Conservation (phyloP, 352 stramenopile genomes). For the Aphanomyces cochlioides region DNA sequence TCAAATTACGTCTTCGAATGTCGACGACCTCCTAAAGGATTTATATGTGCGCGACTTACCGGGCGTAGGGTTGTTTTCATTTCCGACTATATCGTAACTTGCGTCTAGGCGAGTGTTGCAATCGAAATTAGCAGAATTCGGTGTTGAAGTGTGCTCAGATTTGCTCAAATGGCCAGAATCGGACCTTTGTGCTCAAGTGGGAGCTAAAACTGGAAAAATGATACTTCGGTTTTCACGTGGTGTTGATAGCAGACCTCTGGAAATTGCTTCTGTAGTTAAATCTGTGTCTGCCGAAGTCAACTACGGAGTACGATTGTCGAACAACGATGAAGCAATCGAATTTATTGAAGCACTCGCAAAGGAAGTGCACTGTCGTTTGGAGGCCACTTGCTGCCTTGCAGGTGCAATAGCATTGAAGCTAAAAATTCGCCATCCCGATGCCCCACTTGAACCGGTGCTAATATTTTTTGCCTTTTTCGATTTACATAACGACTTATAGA, state of each 20-base stretch:
- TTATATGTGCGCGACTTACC: constrained; percentile 73
- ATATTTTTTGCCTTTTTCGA: not conserved
- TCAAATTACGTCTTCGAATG: constrained; percentile 42
- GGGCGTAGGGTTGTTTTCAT: constrained; percentile 51
- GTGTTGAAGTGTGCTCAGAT: constrained; percentile 57
- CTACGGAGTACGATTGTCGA: constrained; percentile 89
- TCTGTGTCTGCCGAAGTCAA: constrained; percentile 90
- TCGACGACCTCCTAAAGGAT: constrained; percentile 55
- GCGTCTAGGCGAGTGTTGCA: constrained; percentile 39
- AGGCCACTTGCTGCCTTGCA: constrained; percentile 50
- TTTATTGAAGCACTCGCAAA: constrained; percentile 80
- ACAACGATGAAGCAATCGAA: constrained; percentile 58
- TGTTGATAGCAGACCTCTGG: constrained; percentile 61
- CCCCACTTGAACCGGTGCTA: constrained; percentile 53
- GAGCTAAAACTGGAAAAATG: constrained; percentile 63
- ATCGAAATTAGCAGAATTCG: constrained; percentile 64
- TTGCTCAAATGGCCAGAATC: constrained; percentile 50
- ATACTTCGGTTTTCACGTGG: constrained; percentile 75
- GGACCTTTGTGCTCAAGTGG: constrained; percentile 58
- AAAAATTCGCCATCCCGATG: constrained; percentile 70
- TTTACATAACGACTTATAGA: not conserved
- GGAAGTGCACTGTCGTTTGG: constrained; percentile 65
- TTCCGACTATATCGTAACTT: not conserved
- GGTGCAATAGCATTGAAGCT: constrained; percentile 77
- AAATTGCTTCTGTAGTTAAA: constrained; percentile 74